phyloP scores from a whole-genome alignment of 208 protist genomes.

The Trypanosoma grayi region DNA sequence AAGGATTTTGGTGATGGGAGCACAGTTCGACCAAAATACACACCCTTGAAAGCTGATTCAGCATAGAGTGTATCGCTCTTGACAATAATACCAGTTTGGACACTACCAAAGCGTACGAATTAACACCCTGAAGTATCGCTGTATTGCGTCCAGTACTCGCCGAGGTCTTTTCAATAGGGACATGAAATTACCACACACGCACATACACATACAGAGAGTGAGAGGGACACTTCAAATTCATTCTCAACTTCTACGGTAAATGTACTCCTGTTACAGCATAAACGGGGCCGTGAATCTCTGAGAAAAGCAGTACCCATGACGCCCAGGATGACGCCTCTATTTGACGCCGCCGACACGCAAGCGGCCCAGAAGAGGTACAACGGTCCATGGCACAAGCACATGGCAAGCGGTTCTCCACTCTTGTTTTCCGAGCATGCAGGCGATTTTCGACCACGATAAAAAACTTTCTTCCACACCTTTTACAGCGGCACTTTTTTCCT shows the following conservation, averaged over 20 bases:
- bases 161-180: constrained; percentile 93
- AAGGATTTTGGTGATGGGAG: constrained; percentile 91
- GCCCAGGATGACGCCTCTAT: constrained; percentile 94
- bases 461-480: constrained; percentile 97
- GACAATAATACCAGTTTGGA: constrained; percentile 95
- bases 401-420: constrained; percentile 93
- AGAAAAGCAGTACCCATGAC: constrained; percentile 96
- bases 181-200: no score
- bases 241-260: constrained; percentile 72
- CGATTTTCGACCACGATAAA: constrained; percentile 98
- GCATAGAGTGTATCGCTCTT: constrained; percentile 97
- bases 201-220: no score
- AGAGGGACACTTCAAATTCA: constrained; percentile 90
- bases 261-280: constrained; percentile 93
- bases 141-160: constrained; percentile 95
- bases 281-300: constrained; percentile 94
- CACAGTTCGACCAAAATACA: constrained; percentile 97
- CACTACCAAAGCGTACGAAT: constrained; percentile 92
- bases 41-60: constrained; percentile 88
- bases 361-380: constrained; percentile 97
- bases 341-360: constrained; percentile 96
- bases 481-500: constrained; percentile 98
- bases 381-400: constrained; percentile 98
- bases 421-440: constrained; percentile 95
- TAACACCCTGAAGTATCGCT: constrained; percentile 92